phyloP scores from a whole-genome alignment of 2,329 filamentous ascomycete genomes.

The Fusarium praegraminearum region DNA sequence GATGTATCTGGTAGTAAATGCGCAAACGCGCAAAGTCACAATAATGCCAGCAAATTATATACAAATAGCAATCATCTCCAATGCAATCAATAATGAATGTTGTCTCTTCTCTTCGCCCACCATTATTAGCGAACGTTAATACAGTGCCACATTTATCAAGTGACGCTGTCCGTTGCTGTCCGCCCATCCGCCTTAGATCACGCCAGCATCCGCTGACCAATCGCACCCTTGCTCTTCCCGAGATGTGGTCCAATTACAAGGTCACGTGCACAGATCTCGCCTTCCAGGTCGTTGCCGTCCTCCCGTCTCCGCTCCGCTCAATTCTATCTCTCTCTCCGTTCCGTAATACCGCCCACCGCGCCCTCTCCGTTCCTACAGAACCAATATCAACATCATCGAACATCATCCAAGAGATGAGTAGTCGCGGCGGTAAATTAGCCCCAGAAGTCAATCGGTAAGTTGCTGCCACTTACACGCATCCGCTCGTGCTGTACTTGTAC shows the following conservation, averaged over 20 bases:
- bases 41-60: not conserved
- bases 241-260: slow-evolving; percentile 23
- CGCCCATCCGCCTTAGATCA: slow-evolving; percentile 33
- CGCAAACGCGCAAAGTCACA: not conserved
- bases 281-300: slow-evolving; percentile 45
- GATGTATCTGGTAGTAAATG: slow-evolving; percentile 3
- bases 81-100: not conserved
- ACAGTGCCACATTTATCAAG: slow-evolving; percentile 25
- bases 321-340: slow-evolving; percentile 45
- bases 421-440: slow-evolving; percentile 95
- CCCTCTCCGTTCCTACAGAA: slow-evolving; percentile 48
- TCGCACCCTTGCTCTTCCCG: slow-evolving; percentile 8
- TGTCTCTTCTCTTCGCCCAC: not conserved
- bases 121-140: not conserved
- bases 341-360: slow-evolving; percentile 45
- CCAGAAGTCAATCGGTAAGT: slow-evolving; percentile 96
- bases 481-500: not conserved
- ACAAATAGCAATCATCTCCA: not conserved
- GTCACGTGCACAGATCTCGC: slow-evolving; percentile 49
- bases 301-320: slow-evolving; percentile 50
- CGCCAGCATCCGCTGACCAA: slow-evolving; percentile 37
- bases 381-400: slow-evolving; percentile 49
- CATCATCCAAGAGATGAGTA: slow-evolving; percentile 86
- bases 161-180: slow-evolving; percentile 40
- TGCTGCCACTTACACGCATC: slow-evolving; percentile 7